A percentile compares a stretch with the other conserved stretches of the same genome.
Evolutionary conservation across 495 filamentous ascomycete genomes (phyloP).

Genomic region (Penicillium dipodomyicola): DNA sequence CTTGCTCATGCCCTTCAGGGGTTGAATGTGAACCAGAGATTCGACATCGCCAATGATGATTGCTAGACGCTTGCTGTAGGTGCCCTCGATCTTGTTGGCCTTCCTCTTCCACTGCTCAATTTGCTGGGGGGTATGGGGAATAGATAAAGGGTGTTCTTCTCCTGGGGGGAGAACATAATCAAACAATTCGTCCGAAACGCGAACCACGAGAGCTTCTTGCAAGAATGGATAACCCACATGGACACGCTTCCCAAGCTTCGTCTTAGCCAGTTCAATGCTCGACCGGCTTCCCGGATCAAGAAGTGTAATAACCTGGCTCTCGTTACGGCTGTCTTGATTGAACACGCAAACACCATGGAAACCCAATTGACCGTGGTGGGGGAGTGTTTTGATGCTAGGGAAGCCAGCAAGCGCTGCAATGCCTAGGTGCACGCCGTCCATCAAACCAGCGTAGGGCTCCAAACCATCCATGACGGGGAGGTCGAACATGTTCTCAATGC

Average conservation of each 20-base stretch:
- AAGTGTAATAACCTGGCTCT: constrained; percentile 91
- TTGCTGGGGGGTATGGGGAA: constrained; percentile 72
- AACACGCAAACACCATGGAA: constrained; percentile 97
- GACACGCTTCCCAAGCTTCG: constrained; percentile 77
- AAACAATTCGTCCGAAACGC: constrained; percentile 92
- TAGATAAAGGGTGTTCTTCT: constrained; percentile 57
- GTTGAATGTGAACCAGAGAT: constrained; percentile 84
- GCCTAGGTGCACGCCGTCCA: constrained; percentile 84
- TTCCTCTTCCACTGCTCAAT: constrained; percentile 83
- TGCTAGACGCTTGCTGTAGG: constrained; percentile 85
- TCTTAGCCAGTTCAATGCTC: constrained; percentile 67
- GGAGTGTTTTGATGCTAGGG: constrained; percentile 79
- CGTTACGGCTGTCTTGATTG: constrained; percentile 92
- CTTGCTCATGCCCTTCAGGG: constrained; percentile 86
- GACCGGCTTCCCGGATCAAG: constrained; percentile 68
- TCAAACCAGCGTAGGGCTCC: constrained; percentile 78
- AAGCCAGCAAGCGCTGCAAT: constrained; percentile 84
- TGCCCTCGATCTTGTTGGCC: constrained; percentile 74
- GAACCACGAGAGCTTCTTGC: constrained; percentile 85
- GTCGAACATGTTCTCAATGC: constrained; percentile 93
- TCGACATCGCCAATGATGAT: constrained; percentile 86
- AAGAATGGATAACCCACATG: constrained; percentile 95
- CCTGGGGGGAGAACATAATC: constrained; percentile 71
- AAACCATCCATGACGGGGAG: constrained; percentile 88
- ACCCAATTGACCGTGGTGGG: constrained; percentile 72